Evolutionary conservation across 164 flowering plant species (phyloP).

Genomic region (Macadamia tetraphylla): DNA sequence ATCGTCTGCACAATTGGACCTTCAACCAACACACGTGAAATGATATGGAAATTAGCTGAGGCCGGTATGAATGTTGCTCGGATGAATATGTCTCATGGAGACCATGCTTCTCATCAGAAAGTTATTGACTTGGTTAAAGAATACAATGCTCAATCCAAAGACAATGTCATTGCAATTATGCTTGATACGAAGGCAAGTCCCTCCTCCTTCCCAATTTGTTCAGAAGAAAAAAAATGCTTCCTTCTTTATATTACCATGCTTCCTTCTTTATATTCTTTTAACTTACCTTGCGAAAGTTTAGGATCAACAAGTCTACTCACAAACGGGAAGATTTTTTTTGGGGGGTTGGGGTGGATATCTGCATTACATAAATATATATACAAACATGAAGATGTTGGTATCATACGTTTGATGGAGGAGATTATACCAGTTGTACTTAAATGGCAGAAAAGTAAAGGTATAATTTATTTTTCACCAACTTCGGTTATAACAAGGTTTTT

Average conservation of each 20-base stretch:
- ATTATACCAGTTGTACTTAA: not conserved
- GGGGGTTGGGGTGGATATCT: too few relatives aligned
- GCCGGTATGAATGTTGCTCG: constrained; percentile 97
- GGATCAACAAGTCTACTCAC: too few relatives aligned
- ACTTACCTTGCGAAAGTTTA: too few relatives aligned
- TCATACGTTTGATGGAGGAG: not conserved
- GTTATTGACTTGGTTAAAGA: constrained; percentile 92
- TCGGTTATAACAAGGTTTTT: too few relatives aligned
- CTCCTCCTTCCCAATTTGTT: too few relatives aligned
- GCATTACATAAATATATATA: too few relatives aligned
- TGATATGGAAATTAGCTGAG: constrained; percentile 99
- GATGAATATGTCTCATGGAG: constrained; percentile 93
- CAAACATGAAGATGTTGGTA: not conserved
- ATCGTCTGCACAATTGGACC: constrained; percentile 97
- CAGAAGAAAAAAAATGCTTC: too few relatives aligned
- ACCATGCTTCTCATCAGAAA: constrained; percentile 93
- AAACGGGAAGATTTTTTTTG: too few relatives aligned
- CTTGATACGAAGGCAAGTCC: constrained; percentile 79
- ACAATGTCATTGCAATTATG: constrained; percentile 90
- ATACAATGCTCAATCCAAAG: constrained; percentile 78
- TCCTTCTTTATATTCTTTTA: too few relatives aligned
- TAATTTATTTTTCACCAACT: too few relatives aligned
- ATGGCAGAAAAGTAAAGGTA: too few relatives aligned
- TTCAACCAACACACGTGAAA: constrained; percentile 78
- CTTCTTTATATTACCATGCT: too few relatives aligned